Base-by-base conservation (phyloP, 1,284 basidiomycete species). In the Cutaneotrichosporon arboriforme region DNA sequence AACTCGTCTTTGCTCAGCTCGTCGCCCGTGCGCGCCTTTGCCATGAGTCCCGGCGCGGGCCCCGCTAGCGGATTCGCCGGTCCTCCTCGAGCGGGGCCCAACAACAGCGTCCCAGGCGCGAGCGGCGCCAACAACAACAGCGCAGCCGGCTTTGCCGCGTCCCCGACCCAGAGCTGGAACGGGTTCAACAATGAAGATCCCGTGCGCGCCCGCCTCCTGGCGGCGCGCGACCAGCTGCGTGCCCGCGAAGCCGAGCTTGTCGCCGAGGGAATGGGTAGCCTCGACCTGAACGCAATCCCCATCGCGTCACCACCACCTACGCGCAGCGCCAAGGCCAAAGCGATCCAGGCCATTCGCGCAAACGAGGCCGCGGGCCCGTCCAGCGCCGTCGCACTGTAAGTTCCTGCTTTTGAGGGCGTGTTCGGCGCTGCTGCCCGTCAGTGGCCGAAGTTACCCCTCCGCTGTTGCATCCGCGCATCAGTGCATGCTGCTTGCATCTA, bases 231-330 rank as follows among this genome's bases (percentile, higher is more conserved):
- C 43, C 52, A 58, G 20, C 53, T 72, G 17, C 52, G 63, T 15
- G 66, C 62, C 4, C 50, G 71, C 38, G 67, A 73, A 52, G 54
- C 59, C 43, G 69, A 73, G 53, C 54, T 73, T 23, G 41, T 73
- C 46, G 49, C 62, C 34, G 51, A 51, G n/a, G 23, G 51, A 17
- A 35, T 58, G 20, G 43, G 47, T 9, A 35, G 39, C n/a, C 44
- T 58, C 45, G 46, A 34, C 23, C 49, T 58, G 17, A 37, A 21
- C 10, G 33, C 33, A 1, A 31, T 21, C 26, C 33, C 18, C 0
- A 17, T 57, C 14, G 48, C 55, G 8, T 36, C 40, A 4, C 33
- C 41, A 2, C 52, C 52, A 22, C 42, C 49, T 8, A 54, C 52
- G 15, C 21, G 52, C 7, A 49, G 52, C 56, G 69, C 69, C 13